Evolutionary conservation across 2,329 filamentous ascomycete genomes (phyloP).

Genomic region (Decorospora gaudefroyi): DNA sequence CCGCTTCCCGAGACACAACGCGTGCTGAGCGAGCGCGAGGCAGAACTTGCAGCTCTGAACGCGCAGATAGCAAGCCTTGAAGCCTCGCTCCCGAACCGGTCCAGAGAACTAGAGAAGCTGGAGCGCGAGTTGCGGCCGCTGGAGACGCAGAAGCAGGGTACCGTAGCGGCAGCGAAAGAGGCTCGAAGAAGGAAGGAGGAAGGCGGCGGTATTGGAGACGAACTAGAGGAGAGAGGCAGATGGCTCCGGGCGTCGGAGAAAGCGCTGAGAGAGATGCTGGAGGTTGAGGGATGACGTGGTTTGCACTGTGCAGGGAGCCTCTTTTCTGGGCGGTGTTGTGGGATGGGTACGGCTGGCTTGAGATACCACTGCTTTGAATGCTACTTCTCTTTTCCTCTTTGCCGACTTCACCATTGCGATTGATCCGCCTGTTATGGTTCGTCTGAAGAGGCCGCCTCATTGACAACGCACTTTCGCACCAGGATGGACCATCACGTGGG

Average conservation of each 20-base stretch:
- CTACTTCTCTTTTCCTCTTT: background rate
- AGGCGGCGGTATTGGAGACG: slow-evolving; percentile 68
- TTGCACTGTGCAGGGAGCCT: background rate
- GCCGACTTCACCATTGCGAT: background rate
- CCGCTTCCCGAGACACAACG: slow-evolving; percentile 51
- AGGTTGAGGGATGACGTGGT: slow-evolving; percentile 50
- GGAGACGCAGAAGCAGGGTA: slow-evolving; percentile 68
- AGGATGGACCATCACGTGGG: slow-evolving; percentile 5
- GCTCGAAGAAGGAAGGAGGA: slow-evolving; percentile 69
- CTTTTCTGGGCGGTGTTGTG: slow-evolving; percentile 16
- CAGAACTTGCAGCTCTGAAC: slow-evolving; percentile 50
- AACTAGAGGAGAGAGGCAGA: slow-evolving; percentile 73
- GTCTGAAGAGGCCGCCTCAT: slow-evolving; percentile 10
- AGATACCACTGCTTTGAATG: slow-evolving; percentile 18
- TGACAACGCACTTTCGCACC: slow-evolving; percentile 17
- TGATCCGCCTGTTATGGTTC: slow-evolving; percentile 1
- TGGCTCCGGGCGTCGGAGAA: slow-evolving; percentile 75
- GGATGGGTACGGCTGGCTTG: slow-evolving; percentile 7
- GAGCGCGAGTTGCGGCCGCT: slow-evolving; percentile 69
- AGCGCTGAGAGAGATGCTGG: slow-evolving; percentile 65
- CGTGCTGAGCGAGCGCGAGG: slow-evolving; percentile 49
- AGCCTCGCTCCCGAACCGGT: slow-evolving; percentile 66
- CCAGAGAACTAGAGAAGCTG: slow-evolving; percentile 68
- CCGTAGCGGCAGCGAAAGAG: slow-evolving; percentile 69
- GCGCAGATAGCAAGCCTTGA: slow-evolving; percentile 57